A percentile compares a stretch with the other conserved stretches of the same genome.
Evolutionary conservation across 768 basidiomycete genomes (phyloP).

Genomic region (Chalciporus piperatus): DNA sequence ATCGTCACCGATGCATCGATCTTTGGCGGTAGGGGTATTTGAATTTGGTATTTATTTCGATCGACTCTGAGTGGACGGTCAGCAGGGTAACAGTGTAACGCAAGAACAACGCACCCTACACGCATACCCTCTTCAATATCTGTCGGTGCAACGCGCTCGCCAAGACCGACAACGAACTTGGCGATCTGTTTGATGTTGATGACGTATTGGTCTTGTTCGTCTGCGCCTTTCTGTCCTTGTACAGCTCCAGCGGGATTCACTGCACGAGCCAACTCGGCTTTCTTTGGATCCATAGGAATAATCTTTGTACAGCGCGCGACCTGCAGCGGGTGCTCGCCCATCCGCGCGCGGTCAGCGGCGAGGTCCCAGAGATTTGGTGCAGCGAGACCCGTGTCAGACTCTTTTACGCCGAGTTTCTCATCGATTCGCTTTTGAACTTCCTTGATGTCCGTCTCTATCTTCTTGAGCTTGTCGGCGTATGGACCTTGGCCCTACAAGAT

Average conservation of each 20-base stretch:
- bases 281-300: constrained; percentile 75
- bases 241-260: constrained; percentile 74
- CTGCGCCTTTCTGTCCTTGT: constrained; percentile 93
- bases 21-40: constrained; percentile 97
- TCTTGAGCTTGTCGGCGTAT: constrained; percentile 85
- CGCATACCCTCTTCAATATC: constrained; percentile 99
- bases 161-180: constrained; percentile 97
- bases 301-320: constrained; percentile 99
- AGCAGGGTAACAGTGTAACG: neutral
- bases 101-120: constrained; percentile 72
- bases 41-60: constrained; percentile 96
- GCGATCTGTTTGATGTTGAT: constrained; percentile 99
- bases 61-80: constrained; percentile 62
- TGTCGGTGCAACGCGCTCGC: constrained; percentile 93
- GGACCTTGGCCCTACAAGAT: constrained; percentile 89
- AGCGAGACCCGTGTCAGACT: constrained; percentile 96
- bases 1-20: constrained; percentile 99
- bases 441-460: constrained; percentile 88
- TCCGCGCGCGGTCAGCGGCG: constrained; percentile 85
- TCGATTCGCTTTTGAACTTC: constrained; percentile 97
- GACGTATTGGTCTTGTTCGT: constrained; percentile 99
- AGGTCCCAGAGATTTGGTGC: constrained; percentile 98
- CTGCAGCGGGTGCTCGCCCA: constrained; percentile 91
- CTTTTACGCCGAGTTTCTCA: constrained; percentile 97
- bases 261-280: constrained; percentile 73